phyloP scores from a whole-genome alignment of 2,329 filamentous ascomycete genomes.

The Didymella arachidicola region DNA sequence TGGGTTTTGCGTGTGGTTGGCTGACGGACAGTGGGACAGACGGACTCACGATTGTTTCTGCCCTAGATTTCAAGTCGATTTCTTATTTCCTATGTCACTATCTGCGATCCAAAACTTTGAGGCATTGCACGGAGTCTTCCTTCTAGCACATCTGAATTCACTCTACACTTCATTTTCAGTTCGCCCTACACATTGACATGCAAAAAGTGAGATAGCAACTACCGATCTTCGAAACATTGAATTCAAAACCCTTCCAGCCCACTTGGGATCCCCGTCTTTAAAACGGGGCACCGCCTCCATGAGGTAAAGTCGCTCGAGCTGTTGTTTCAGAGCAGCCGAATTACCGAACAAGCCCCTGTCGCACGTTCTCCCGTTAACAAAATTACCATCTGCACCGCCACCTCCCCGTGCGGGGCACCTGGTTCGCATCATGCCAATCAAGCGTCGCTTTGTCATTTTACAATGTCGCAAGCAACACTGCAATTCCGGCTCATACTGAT shows the following conservation, averaged over 20 bases:
- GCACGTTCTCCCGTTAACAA: slow-evolving; percentile 9
- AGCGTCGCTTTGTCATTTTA: background rate
- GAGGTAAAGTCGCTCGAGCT: background rate
- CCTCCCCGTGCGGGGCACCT: background rate
- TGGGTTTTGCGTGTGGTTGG: slow-evolving; percentile 6
- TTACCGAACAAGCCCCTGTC: slow-evolving; percentile 4
- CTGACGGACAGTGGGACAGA: slow-evolving; percentile 11
- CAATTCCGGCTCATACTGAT: slow-evolving; percentile 5
- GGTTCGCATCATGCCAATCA: background rate
- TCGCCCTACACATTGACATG: background rate
- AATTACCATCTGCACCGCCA: slow-evolving; percentile 10
- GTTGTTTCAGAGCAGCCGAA: slow-evolving; percentile 13
- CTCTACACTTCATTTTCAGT: background rate
- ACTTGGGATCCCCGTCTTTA: slow-evolving; percentile 2
- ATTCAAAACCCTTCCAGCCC: background rate
- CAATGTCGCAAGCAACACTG: background rate
- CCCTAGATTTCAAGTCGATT: slow-evolving; percentile 15
- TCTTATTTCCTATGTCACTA: slow-evolving; percentile 15
- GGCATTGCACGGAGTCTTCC: slow-evolving; percentile 19
- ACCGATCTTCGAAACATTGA: background rate
- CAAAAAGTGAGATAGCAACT: background rate
- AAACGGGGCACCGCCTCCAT: slow-evolving; percentile 5
- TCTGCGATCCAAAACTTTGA: slow-evolving; percentile 2
- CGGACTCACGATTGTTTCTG: slow-evolving; percentile 18
- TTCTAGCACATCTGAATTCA: slow-evolving; percentile 14